These are phyloP conservation scores for Colletotrichum viniferum DNA, from an alignment of 2,329 filamentous ascomycete genomes.

Conservation along the genomic window DNA sequence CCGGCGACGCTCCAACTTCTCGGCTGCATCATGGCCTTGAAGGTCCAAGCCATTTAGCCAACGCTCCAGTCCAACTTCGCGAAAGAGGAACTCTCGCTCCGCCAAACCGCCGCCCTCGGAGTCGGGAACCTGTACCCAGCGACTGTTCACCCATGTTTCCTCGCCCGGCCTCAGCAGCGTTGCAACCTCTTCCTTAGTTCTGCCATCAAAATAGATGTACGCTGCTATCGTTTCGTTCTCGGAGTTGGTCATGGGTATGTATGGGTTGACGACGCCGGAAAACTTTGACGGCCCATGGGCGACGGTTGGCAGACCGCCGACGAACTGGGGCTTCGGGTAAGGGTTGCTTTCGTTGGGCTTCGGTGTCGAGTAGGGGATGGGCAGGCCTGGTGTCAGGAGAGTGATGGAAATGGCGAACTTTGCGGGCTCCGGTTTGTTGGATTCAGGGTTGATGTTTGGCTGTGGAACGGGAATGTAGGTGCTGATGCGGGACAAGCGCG, in stretches of 20 bases:
- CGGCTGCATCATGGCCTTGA: constrained; percentile 89
- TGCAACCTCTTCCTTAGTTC: constrained; percentile 94
- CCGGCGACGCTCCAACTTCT: constrained; percentile 86
- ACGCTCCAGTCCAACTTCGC: constrained; percentile 92
- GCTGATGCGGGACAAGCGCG: constrained; percentile 88
- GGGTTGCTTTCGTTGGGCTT: constrained; percentile 79
- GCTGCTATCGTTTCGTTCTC: constrained; percentile 97
- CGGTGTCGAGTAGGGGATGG: constrained; percentile 91
- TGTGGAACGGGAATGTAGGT: constrained; percentile 96
- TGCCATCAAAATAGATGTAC: constrained; percentile 98
- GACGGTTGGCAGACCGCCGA: constrained; percentile 70
- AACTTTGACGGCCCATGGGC: constrained; percentile 50
- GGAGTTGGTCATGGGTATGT: constrained; percentile 89
- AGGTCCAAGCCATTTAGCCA: constrained; percentile 97
- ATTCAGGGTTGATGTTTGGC: constrained; percentile 67
- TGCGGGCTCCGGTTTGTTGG: constrained; percentile 84
- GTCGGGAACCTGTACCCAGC: constrained; percentile 94
- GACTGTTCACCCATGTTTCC: constrained; percentile 98
- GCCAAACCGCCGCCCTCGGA: constrained; percentile 92
- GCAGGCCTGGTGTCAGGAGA: constrained; percentile 83
- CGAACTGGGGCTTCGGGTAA: constrained; percentile 80
- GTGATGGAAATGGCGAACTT: constrained; percentile 99
- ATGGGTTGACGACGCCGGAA: constrained; percentile 72
- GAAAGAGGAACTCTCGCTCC: constrained; percentile 95
- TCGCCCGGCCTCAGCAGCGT: constrained; percentile 90